Evolutionary conservation across 352 stramenopile species (phyloP).

Genomic region (Thalassiosira mediterranea): DNA sequence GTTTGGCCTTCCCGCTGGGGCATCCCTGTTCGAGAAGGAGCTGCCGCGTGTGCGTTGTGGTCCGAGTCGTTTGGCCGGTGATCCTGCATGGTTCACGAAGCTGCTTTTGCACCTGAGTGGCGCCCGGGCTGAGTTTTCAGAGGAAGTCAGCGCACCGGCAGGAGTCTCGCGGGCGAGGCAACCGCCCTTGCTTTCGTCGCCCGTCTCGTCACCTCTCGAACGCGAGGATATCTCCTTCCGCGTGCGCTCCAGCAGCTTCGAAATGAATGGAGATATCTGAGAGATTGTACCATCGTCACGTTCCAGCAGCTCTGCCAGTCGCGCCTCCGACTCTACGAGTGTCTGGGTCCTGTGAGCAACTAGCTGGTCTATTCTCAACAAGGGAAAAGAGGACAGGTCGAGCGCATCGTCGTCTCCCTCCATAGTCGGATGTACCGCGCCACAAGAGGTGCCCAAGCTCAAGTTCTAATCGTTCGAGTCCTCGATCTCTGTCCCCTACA

Average conservation of each 20-base stretch:
- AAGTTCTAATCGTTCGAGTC: too few species aligned
- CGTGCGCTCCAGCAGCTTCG: constrained; percentile 24
- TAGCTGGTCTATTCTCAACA: constrained; percentile 50
- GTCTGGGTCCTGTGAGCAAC: constrained; percentile 25
- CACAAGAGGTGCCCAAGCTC: too few species aligned
- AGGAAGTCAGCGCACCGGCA: not conserved
- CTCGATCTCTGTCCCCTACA: too few species aligned
- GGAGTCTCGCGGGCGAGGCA: not conserved
- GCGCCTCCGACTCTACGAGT: constrained; percentile 26
- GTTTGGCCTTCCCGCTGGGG: too few species aligned
- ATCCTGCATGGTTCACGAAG: too few species aligned
- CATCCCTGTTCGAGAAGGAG: not conserved
- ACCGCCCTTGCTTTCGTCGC: not conserved
- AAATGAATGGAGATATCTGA: constrained; percentile 25
- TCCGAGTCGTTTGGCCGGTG: not conserved
- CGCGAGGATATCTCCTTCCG: constrained; percentile 29
- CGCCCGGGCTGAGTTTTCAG: not conserved
- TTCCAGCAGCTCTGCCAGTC: constrained; percentile 20
- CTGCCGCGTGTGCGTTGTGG: not conserved
- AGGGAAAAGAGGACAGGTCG: constrained; percentile 54
- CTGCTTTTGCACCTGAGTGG: too few species aligned
- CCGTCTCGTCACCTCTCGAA: not conserved
- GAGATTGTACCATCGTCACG: not conserved
- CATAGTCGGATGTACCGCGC: too few species aligned
- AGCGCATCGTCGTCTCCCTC: not conserved